A percentile compares a stretch with the other conserved stretches of the same genome.
These are phyloP conservation scores for Monilinia laxa DNA, from an alignment of 2,329 filamentous ascomycete genomes.

Conservation along the genomic window DNA sequence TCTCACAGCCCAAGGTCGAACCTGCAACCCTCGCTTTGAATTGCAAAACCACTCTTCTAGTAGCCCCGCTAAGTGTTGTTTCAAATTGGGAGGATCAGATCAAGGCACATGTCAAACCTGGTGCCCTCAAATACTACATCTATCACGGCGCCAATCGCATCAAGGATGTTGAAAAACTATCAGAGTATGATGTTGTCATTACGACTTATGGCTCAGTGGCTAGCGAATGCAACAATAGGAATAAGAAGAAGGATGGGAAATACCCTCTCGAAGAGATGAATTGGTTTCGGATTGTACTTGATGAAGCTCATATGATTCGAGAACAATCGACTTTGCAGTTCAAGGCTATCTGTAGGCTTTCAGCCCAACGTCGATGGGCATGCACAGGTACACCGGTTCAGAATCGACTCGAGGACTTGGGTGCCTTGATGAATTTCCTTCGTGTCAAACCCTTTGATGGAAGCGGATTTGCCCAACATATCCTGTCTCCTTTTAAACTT, in stretches of 20 bases:
- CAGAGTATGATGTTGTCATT: conserved; percentile 78
- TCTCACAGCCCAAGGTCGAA: conserved; percentile 37
- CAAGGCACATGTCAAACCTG: conserved; percentile 69
- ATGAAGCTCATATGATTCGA: conserved; percentile 93
- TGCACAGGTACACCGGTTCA: conserved; percentile 97
- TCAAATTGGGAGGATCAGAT: conserved; percentile 96
- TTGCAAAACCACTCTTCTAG: conserved; percentile 75
- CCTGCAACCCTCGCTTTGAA: conserved; percentile 57
- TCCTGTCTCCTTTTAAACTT: conserved; percentile 81
- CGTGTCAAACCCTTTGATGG: conserved; percentile 84
- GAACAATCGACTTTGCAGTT: conserved; percentile 80
- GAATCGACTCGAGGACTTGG: conserved; percentile 87
- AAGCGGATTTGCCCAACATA: conserved; percentile 72
- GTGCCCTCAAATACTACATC: conserved; percentile 68
- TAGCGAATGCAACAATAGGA: conserved; percentile 69
- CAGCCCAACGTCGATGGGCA: conserved; percentile 84
- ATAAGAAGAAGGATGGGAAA: conserved; percentile 56
- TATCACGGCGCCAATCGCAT: conserved; percentile 82
- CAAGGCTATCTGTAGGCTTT: conserved; percentile 76
- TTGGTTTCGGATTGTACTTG: conserved; percentile 91
- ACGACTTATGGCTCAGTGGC: conserved; percentile 90
- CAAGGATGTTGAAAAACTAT: conserved; percentile 66
- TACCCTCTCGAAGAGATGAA: conserved; percentile 75
- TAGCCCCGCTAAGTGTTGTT: conserved; percentile 87
- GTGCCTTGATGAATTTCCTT: conserved; percentile 82